Percentiles rank a stretch among this genome's conserved stretches.
phyloP scores from a whole-genome alignment of 2,329 filamentous ascomycete genomes.

The Mollisiaceae sp. region DNA sequence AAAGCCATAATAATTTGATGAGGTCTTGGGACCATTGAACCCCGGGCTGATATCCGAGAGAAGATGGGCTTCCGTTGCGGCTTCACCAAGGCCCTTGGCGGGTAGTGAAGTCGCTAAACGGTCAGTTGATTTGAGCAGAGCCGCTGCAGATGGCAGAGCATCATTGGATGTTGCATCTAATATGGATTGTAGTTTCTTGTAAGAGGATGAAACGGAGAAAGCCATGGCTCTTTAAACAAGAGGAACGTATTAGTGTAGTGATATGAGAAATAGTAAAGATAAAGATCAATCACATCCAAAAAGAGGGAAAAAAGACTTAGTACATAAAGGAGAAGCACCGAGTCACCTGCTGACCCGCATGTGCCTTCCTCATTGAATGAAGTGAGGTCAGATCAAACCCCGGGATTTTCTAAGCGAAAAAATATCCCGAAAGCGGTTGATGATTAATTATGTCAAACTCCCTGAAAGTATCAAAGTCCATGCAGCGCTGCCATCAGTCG shows the following conservation, averaged over 20 bases:
- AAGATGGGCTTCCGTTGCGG: slow-evolving; percentile 50
- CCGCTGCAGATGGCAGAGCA: slow-evolving; percentile 34
- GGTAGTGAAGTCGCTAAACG: slow-evolving; percentile 46
- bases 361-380: slow-evolving; percentile 1
- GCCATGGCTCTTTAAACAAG: slow-evolving; percentile 22
- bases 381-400: slow-evolving; percentile 2
- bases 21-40: slow-evolving; percentile 42
- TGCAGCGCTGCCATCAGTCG: no score
- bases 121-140: slow-evolving; percentile 31
- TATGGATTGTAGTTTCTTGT: slow-evolving; percentile 31
- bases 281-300: neutral
- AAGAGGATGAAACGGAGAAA: slow-evolving; percentile 37
- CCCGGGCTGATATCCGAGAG: slow-evolving; percentile 50
- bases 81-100: slow-evolving; percentile 48
- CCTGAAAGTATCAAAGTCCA: neutral
- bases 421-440: neutral
- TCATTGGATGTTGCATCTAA: slow-evolving; percentile 32
- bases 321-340: neutral
- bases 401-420: neutral
- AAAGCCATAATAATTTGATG: slow-evolving; percentile 76
- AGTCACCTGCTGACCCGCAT: slow-evolving; percentile 2
- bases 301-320: neutral
- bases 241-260: neutral
- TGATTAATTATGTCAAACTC: slow-evolving; percentile 4
- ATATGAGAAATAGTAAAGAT: neutral